Evolutionary conservation across 352 stramenopile genomes (phyloP), one percentile per base, ranked within the genome.

Genomic region (Pseudoperonospora humuli): DNA sequence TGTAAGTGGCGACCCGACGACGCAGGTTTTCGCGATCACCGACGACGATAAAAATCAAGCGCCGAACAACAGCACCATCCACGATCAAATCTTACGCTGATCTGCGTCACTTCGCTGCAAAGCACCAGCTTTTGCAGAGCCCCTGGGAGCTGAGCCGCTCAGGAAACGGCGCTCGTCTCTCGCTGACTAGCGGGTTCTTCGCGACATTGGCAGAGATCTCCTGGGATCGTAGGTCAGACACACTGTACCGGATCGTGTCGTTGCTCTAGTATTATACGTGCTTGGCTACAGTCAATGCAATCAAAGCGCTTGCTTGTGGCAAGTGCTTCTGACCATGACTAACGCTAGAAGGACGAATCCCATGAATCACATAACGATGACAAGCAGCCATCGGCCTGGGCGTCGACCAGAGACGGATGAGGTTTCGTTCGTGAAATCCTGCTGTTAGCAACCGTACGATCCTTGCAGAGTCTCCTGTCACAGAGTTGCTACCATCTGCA

Each of bases 311-410:
- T 19, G 14, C 11, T 5, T 20, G 15, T 29, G 14, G 6, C 13
- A 15, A 39, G 17, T 39, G 14, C 32, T 36, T 10, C 40, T 57
- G 40, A 46, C 55, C 33, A 34, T 44, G 43, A 54, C 50, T 52
- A 29, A 41, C 27, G 29, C 29, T 13, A 20, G n/a, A 9, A 43
- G 37, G 17, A 19, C 19, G 29, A 15, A 52, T 52, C 42, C 17
- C 25, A 18, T 33, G 35, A 57, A 58, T 20, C 41, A 19, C 11
- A 4, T n/a, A n/a, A n/a, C n/a, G n/a, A 46, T 63, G 50, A 53
- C 45, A 61, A 37, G 40, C 40, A 45, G 39, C 45, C 41, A 63
- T 60, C 47, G 39, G 36, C 54, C 53, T 25, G 52, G 45, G 46
- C 28, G 39, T 55, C 53, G 39, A 49, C 27, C 17, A 49, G 33